Evolutionary conservation across 768 basidiomycete species (phyloP).

Genomic region (Rhodotorula taiwanensis): DNA sequence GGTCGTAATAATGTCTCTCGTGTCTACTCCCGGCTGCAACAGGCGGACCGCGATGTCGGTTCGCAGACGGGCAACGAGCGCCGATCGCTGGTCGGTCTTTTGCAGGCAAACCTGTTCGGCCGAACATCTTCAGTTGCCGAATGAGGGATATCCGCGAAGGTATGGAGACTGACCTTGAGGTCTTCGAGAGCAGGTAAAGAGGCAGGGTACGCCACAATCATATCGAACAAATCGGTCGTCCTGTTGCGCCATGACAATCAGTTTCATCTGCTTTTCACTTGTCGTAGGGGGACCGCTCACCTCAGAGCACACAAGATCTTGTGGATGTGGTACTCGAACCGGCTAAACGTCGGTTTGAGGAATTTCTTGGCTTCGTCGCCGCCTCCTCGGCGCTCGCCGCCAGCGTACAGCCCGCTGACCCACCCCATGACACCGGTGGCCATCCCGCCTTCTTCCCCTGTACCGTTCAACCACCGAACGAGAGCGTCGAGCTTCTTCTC

Average conservation of each 20-base stretch:
- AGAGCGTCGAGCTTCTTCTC: constrained; percentile 58
- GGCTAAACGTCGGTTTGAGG: constrained; percentile 62
- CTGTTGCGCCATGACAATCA: no score
- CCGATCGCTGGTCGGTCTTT: constrained; percentile 43
- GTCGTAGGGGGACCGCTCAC: neutral
- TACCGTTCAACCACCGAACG: constrained; percentile 62
- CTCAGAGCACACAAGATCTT: constrained; percentile 47
- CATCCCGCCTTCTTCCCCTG: constrained; percentile 44
- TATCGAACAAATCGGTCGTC: constrained; percentile 79
- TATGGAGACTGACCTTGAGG: constrained; percentile 55
- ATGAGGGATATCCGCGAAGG: neutral
- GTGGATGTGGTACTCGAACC: constrained; percentile 89
- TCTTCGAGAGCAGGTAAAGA: constrained; percentile 78
- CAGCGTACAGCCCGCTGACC: constrained; percentile 34
- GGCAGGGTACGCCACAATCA: constrained; percentile 89
- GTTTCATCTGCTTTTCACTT: constrained; percentile 37
- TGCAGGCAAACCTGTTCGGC: constrained; percentile 43
- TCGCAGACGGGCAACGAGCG: constrained; percentile 26
- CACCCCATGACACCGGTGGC: constrained; percentile 12
- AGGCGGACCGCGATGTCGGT: constrained; percentile 56
- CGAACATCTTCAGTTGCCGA: no score
- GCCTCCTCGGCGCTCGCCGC: constrained; percentile 1
- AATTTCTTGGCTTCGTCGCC: constrained; percentile 45
- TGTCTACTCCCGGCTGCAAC: constrained; percentile 92
- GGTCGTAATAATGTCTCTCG: constrained; percentile 76